phyloP scores from a whole-genome alignment of 208 protist species.

The Acanthamoeba sp. region DNA sequence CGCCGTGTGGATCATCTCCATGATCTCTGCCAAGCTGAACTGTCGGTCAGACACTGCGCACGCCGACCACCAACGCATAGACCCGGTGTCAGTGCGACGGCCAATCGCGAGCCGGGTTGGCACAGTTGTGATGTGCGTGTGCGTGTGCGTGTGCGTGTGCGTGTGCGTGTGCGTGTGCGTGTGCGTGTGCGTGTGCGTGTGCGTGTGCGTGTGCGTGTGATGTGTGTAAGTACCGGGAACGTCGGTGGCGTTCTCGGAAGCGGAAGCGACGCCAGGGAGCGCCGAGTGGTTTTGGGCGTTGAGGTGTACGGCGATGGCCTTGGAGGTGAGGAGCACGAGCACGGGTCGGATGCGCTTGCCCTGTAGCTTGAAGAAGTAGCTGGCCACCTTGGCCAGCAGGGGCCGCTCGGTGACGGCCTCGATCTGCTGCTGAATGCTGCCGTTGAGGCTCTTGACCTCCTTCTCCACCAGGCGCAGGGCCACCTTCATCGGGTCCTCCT shows the following conservation, averaged over 20 bases:
- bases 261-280: background rate
- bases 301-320: conserved; percentile 66
- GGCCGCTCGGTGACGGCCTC: conserved; percentile 64
- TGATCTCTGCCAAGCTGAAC: conserved; percentile 93
- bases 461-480: conserved; percentile 57
- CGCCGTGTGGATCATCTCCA: conserved; percentile 97
- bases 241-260: background rate
- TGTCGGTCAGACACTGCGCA: conserved; percentile 59
- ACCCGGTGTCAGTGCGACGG: too few species aligned
- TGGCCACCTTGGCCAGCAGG: conserved; percentile 63
- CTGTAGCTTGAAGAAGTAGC: conserved; percentile 77
- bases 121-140: too few species aligned
- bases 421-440: conserved; percentile 69
- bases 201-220: too few species aligned
- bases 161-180: too few species aligned
- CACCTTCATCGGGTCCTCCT: conserved; percentile 71
- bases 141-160: too few species aligned
- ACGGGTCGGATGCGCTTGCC: conserved; percentile 72
- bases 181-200: too few species aligned
- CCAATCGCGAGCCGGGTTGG: too few species aligned
- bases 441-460: conserved; percentile 61
- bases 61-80: background rate
- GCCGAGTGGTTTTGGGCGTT: background rate
- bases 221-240: conserved; percentile 7
- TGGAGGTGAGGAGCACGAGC: conserved; percentile 69